A percentile compares a stretch with the other conserved stretches of the same genome.
Evolutionary conservation across 768 basidiomycete genomes (phyloP).

Genomic region (Floccularia luteovirens): DNA sequence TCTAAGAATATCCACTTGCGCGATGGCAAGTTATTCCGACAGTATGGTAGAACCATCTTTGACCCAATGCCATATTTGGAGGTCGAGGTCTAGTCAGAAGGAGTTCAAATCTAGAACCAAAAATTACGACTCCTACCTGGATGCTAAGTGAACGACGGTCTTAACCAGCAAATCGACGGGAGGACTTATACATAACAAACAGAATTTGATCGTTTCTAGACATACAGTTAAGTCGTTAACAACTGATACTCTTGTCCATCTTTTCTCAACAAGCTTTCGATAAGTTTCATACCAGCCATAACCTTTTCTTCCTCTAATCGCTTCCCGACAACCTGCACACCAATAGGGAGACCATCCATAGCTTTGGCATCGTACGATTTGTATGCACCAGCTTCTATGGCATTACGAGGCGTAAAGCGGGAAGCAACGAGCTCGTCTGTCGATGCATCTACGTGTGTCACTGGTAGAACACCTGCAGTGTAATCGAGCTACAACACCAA

Average conservation of each 20-base stretch:
- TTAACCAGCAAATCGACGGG: too few species aligned
- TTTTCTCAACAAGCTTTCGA: slow-evolving; percentile 25
- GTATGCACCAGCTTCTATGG: slow-evolving; percentile 38
- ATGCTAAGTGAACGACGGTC: too few species aligned
- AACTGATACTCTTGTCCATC: slow-evolving; percentile 12
- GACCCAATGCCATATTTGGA: too few species aligned
- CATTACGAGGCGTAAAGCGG: slow-evolving; percentile 28
- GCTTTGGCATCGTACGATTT: slow-evolving; percentile 39
- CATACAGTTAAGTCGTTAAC: not conserved
- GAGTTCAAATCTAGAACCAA: too few species aligned
- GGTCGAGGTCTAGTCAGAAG: too few species aligned
- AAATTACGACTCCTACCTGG: too few species aligned
- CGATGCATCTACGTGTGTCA: slow-evolving; percentile 40
- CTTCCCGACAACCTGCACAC: slow-evolving; percentile 52
- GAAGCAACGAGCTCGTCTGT: slow-evolving; percentile 29
- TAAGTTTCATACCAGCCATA: slow-evolving; percentile 48
- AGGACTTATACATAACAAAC: too few species aligned
- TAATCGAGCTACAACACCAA: slow-evolving; percentile 19
- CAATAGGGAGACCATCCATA: slow-evolving; percentile 54
- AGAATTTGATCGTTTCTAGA: too few species aligned
- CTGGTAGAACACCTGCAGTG: slow-evolving; percentile 49
- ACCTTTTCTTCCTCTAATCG: slow-evolving; percentile 61
- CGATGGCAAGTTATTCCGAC: too few species aligned
- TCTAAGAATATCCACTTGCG: too few species aligned
- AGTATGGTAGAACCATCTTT: too few species aligned